Evolutionary conservation across 2,329 filamentous ascomycete species (phyloP).

Genomic region (Zasmidium citrigriseum): DNA sequence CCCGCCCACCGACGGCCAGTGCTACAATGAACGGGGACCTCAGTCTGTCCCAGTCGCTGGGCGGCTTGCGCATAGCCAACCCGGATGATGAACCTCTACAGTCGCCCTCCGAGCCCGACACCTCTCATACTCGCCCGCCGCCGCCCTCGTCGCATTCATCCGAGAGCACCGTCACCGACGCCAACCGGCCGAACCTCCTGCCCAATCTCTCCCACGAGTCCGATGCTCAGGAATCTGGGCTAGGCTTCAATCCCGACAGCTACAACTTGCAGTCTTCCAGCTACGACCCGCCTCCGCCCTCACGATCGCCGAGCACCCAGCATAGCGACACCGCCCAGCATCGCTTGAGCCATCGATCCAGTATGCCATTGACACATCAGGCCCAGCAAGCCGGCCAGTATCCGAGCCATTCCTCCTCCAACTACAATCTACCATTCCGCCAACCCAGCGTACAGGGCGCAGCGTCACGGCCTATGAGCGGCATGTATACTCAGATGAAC

Average conservation of each 20-base stretch:
- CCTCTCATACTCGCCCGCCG: conserved; percentile 22
- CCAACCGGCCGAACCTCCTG: conserved; percentile 34
- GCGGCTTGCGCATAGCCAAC: conserved; percentile 94
- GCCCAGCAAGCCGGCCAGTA: conserved; percentile 40
- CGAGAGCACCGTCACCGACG: conserved; percentile 41
- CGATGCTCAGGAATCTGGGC: conserved; percentile 34
- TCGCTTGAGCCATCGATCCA: conserved; percentile 44
- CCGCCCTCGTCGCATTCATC: conserved; percentile 37
- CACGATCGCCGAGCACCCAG: conserved; percentile 11
- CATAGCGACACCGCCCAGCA: conserved; percentile 20
- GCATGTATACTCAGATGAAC: conserved; percentile 52
- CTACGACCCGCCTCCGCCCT: conserved; percentile 7
- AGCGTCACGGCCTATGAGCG: conserved; percentile 42
- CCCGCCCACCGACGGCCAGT: conserved; percentile 10
- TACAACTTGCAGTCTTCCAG: conserved; percentile 34
- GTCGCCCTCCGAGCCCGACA: conserved; percentile 20
- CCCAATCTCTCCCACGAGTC: conserved; percentile 37
- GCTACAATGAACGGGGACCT: conserved; percentile 83
- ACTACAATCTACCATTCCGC: conserved; percentile 24
- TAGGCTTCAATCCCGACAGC: conserved; percentile 44
- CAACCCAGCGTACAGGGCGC: conserved; percentile 33
- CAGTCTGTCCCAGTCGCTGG: conserved; percentile 87
- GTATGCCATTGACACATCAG: conserved; percentile 46
- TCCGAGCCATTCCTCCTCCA: conserved; percentile 18
- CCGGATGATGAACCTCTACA: conserved; percentile 67